Percentiles rank a stretch among this genome's conserved stretches.
Evolutionary conservation across 192 early-diverging fungal species (phyloP).

Genomic region (Rhizoclosmatium globosum): DNA sequence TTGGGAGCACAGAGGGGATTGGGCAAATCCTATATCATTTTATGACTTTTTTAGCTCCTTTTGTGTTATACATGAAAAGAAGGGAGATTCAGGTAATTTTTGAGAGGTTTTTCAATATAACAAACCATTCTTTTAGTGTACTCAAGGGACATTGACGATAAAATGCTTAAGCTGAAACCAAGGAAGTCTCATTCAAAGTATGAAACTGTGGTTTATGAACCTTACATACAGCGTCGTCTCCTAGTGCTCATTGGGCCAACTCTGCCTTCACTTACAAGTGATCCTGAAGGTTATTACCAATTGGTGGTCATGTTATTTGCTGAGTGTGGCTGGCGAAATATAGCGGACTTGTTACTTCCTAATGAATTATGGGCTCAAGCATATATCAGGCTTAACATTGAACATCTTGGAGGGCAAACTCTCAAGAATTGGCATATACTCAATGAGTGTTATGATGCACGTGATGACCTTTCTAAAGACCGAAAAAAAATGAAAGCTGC

Average conservation of each 20-base stretch:
- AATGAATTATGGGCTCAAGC: neutral
- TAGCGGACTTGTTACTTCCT: neutral
- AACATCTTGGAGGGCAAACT: neutral
- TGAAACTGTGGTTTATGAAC: neutral
- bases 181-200: neutral
- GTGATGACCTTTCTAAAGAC: neutral
- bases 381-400: neutral
- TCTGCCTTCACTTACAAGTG: neutral
- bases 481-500: neutral
- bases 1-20: neutral
- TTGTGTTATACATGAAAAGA: neutral
- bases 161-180: neutral
- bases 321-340: neutral
- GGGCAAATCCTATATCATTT: neutral
- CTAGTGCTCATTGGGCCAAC: neutral
- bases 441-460: neutral
- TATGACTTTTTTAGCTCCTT: neutral
- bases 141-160: neutral
- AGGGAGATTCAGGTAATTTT: neutral
- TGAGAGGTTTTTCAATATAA: neutral
- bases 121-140: neutral
- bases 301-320: neutral
- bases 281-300: neutral
- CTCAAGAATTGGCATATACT: neutral
- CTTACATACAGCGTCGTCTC: neutral